Base-by-base conservation (phyloP, 2,329 filamentous ascomycete genomes). In the Colletotrichum simmondsii region DNA sequence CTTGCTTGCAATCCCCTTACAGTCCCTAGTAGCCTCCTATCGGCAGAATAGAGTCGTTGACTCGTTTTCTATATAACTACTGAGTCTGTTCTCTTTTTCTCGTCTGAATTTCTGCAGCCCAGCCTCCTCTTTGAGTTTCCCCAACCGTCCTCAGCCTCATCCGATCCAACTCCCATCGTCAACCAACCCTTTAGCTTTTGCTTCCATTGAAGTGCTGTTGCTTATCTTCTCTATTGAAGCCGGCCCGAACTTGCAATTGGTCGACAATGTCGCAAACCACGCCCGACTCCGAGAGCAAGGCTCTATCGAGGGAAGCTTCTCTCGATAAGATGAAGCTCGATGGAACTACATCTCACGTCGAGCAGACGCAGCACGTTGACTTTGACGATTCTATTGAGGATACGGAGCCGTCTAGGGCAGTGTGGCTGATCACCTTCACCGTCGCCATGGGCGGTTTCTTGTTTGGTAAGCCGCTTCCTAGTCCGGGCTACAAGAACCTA, bases 381-480 rank as follows among this genome's bases (percentile, higher is more conserved):
- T 77, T 77, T 35, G 75, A 78, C 37, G 77, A 78, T 57, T 78
- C 76, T 30, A 79, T 78, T 35, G 77, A 78, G 49, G 76, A 77
- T 11, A 78, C 77, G 6, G 73, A 74, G 59, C 75, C 77, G 0
- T 78, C 77, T 1, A 73, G 22, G 30, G 75, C 76, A 3, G 77
- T 78, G 2, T 79, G 77, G 77, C 76, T 79, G 12, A 78, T 78
- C 46, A 78, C 77, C 0, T 74, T 78, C 30, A 78, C 76, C 1
- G 77, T 78, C 16, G 77, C 77, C 14, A 78, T 77, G 75, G 77
- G 77, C 14, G 77, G 77, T 3, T 77, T 79, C 63, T 72, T 79
- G 26, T 79, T 79, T 37, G 77, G 77, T 77, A 65, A 14, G 63
- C n/a, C 11, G 19, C 1, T 53, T 5, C 19, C 4, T 8, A 22